Evolutionary conservation across 257 asterid species (phyloP).

Genomic region (Nicotiana tomentosiformis): DNA sequence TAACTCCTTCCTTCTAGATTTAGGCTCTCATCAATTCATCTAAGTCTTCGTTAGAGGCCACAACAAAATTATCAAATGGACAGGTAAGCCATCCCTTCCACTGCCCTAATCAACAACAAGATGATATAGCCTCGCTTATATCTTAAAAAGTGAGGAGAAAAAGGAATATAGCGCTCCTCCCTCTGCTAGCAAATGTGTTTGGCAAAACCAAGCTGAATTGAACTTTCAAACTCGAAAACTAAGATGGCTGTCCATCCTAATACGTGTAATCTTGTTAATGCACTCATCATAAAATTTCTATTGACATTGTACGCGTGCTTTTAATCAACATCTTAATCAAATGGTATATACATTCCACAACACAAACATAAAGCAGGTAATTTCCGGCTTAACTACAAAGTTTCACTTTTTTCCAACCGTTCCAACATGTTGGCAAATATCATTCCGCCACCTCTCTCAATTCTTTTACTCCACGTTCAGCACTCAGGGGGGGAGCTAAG

Average conservation of each 20-base stretch:
- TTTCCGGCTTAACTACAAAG: not conserved
- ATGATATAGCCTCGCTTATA: not conserved
- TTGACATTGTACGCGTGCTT: not conserved
- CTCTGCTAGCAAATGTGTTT: not conserved
- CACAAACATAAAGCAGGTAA: not conserved
- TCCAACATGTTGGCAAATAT: not conserved
- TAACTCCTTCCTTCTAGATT: conserved; percentile 1
- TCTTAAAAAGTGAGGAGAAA: not conserved
- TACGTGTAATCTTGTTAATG: not conserved
- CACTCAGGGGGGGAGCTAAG: not conserved
- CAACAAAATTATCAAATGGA: not conserved
- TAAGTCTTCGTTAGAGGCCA: not conserved
- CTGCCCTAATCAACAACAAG: conserved; percentile 1
- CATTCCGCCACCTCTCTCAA: not conserved
- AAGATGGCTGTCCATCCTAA: not conserved
- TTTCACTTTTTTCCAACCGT: not conserved
- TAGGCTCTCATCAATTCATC: not conserved
- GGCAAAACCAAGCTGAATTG: not conserved
- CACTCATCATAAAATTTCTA: not conserved
- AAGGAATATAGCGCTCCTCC: not conserved
- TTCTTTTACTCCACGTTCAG: not conserved
- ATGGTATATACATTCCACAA: not conserved
- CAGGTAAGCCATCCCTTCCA: not conserved
- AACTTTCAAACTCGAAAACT: not conserved
- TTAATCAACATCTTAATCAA: not conserved